phyloP scores from a whole-genome alignment of 2,329 filamentous ascomycete genomes.

The Massarina eburnea region DNA sequence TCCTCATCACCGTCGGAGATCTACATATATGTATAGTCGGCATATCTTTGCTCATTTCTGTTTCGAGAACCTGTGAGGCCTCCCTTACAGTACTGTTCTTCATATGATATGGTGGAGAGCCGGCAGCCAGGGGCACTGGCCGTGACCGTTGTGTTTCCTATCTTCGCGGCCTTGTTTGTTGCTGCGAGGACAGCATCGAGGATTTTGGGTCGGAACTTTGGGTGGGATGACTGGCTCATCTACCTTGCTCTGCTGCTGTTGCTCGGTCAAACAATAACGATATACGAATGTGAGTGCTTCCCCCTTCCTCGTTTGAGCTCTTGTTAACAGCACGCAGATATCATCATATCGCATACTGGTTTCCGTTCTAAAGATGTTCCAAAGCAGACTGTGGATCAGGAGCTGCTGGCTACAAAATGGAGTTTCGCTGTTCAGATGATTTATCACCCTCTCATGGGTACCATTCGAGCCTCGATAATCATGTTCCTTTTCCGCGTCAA shows the following conservation, averaged over 20 bases:
- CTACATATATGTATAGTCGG: no score
- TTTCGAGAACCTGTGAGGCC: not conserved
- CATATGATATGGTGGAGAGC: constrained; percentile 22
- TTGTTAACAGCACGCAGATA: constrained; percentile 17
- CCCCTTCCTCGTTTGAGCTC: not conserved
- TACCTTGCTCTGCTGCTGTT: constrained; percentile 21
- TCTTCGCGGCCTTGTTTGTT: constrained; percentile 32
- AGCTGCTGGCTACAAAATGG: constrained; percentile 33
- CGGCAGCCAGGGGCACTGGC: constrained; percentile 30
- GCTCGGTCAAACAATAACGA: constrained; percentile 9
- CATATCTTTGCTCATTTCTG: not conserved
- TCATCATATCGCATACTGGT: constrained; percentile 35
- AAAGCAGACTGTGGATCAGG: constrained; percentile 28
- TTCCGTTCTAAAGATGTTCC: constrained; percentile 36
- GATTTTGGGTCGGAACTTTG: constrained; percentile 33
- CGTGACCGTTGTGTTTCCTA: constrained; percentile 29
- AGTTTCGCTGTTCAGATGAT: constrained; percentile 42
- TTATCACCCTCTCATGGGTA: constrained; percentile 42
- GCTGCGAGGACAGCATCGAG: constrained; percentile 28
- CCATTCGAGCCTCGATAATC: constrained; percentile 42
- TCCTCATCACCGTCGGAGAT: no score
- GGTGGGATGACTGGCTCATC: constrained; percentile 39
- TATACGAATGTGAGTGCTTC: constrained; percentile 9
- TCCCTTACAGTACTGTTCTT: not conserved
- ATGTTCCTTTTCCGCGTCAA: constrained; percentile 42